Conservation (phyloP, 2,329 filamentous ascomycete species). For the Colletotrichum sp. region DNA sequence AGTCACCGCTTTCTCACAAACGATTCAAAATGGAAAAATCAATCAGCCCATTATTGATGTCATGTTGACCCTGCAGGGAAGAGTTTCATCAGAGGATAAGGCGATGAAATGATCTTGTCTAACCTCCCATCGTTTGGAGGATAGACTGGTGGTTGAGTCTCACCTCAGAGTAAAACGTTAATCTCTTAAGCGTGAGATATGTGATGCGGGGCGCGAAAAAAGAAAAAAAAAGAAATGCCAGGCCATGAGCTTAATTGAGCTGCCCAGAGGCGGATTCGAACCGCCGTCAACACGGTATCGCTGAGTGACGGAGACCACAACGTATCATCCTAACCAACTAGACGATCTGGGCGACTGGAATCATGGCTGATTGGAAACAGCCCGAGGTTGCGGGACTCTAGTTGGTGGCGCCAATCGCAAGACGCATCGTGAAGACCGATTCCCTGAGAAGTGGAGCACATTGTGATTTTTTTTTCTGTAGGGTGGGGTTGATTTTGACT, state of each 20-base stretch:
- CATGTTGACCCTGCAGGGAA: background rate
- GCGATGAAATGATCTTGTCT: background rate
- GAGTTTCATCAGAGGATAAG: background rate
- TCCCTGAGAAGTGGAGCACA: background rate
- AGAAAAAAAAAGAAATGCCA: background rate
- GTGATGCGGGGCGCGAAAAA: background rate
- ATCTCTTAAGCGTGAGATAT: background rate
- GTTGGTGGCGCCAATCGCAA: background rate
- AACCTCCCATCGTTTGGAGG: background rate
- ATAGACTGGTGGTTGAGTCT: background rate
- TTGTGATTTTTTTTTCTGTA: background rate
- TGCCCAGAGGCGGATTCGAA: conserved; percentile 11
- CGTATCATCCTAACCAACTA: conserved; percentile 12
- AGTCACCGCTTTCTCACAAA: background rate
- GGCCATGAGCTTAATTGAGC: background rate
- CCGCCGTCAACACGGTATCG: conserved; percentile 5
- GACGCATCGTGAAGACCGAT: background rate
- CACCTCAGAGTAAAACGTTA: background rate
- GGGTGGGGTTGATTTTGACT: background rate
- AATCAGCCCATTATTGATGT: background rate
- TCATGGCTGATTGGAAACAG: background rate
- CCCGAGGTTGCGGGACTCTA: background rate
- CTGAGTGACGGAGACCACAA: conserved; percentile 3
- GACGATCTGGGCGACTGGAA: background rate
- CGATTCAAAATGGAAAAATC: background rate